Percentiles rank a stretch among this genome's conserved stretches.
phyloP scores from a whole-genome alignment of 805 yeast genomes.

The Starmera caribaea region DNA sequence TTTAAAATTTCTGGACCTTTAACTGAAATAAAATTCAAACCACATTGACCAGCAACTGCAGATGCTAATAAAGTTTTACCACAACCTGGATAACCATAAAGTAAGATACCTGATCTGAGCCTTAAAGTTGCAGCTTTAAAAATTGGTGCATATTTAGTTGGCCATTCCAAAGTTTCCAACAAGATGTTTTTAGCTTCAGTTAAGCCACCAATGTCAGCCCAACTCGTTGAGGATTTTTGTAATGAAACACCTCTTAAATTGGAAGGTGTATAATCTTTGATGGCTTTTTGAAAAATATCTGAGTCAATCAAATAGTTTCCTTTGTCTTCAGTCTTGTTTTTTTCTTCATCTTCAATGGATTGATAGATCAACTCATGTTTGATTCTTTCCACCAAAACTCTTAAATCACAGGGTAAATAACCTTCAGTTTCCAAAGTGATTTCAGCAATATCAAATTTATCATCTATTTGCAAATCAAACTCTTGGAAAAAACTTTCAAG shows the following conservation, averaged over 20 bases:
- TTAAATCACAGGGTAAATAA: slow-evolving; percentile 74
- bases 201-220: slow-evolving; percentile 90
- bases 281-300: slow-evolving; percentile 41
- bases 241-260: slow-evolving; percentile 79
- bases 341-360: slow-evolving; percentile 5
- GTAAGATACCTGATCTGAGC: slow-evolving; percentile 77
- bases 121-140: slow-evolving; percentile 82
- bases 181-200: slow-evolving; percentile 63
- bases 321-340: not conserved
- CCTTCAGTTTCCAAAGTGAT: slow-evolving; percentile 76
- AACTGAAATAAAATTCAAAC: slow-evolving; percentile 83
- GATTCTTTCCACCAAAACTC: slow-evolving; percentile 60
- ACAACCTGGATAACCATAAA: slow-evolving; percentile 97
- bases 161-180: slow-evolving; percentile 93
- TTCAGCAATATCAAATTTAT: slow-evolving; percentile 36
- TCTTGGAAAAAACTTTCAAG: slow-evolving; percentile 20
- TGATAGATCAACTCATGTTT: slow-evolving; percentile 34
- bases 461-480: slow-evolving; percentile 24
- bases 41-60: slow-evolving; percentile 91
- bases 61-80: slow-evolving; percentile 91
- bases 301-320: slow-evolving; percentile 9
- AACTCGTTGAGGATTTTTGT: slow-evolving; percentile 60
- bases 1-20: slow-evolving; percentile 95
- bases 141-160: slow-evolving; percentile 92
- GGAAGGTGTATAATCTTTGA: slow-evolving; percentile 69